Evolutionary conservation across 2,329 filamentous ascomycete genomes (phyloP).

Genomic region (Calonectria ilicicola): DNA sequence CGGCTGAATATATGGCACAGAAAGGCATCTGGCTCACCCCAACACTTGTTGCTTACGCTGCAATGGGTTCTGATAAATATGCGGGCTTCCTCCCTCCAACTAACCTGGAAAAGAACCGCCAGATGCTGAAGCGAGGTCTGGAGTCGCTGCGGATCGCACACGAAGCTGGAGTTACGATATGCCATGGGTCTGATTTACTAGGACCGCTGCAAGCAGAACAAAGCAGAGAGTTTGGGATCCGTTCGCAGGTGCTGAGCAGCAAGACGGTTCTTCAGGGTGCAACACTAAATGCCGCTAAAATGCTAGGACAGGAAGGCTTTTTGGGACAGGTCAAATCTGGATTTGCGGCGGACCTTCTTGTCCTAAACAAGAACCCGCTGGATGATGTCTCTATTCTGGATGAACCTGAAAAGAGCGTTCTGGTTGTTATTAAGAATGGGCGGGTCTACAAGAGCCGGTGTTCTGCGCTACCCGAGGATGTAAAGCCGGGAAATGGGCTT

Average conservation of each 20-base stretch:
- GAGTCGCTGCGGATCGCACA: constrained; percentile 59
- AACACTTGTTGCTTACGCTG: constrained; percentile 64
- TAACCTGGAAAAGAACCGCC: constrained; percentile 59
- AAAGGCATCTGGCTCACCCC: constrained; percentile 63
- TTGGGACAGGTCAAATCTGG: constrained; percentile 64
- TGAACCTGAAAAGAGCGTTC: constrained; percentile 56
- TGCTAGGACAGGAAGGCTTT: constrained; percentile 57
- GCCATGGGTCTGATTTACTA: constrained; percentile 59
- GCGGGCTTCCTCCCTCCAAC: constrained; percentile 55
- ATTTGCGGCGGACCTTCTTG: constrained; percentile 63
- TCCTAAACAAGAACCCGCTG: constrained; percentile 64
- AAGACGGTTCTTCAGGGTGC: constrained; percentile 41
- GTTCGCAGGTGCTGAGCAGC: constrained; percentile 34
- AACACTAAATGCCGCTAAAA: constrained; percentile 60
- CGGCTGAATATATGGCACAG: constrained; percentile 61
- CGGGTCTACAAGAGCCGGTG: constrained; percentile 33
- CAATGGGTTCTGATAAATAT: constrained; percentile 58
- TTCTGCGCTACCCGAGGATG: constrained; percentile 30
- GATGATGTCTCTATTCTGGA: constrained; percentile 64
- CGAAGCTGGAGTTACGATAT: constrained; percentile 65
- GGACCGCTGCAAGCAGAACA: constrained; percentile 45
- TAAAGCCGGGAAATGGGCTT: background rate
- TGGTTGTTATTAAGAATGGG: constrained; percentile 67
- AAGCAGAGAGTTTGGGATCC: constrained; percentile 45
- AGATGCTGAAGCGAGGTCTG: constrained; percentile 60